Conservation (phyloP, 768 basidiomycete genomes). For the Lyophyllum atratum region DNA sequence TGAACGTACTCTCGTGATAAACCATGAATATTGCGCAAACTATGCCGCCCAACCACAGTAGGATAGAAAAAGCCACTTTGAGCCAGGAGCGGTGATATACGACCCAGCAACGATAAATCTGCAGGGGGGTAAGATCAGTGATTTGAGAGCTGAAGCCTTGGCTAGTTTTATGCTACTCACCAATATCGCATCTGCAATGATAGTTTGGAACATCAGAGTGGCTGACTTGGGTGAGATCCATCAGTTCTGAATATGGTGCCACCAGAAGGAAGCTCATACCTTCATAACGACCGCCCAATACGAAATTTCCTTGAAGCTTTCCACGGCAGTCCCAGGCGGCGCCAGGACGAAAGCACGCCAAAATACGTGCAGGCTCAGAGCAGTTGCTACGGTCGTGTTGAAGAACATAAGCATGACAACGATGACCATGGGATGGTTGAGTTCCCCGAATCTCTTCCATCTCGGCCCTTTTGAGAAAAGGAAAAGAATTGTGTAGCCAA, state of each 20-base stretch:
- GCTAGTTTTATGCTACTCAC: no score
- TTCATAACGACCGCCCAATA: constrained; percentile 17
- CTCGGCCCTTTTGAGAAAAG: constrained; percentile 2
- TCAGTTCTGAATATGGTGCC: neutral
- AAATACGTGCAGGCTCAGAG: constrained; percentile 3
- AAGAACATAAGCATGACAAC: constrained; percentile 8
- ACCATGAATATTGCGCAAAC: constrained; percentile 7
- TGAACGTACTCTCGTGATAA: constrained; percentile 11
- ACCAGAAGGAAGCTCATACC: neutral
- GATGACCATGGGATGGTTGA: constrained; percentile 11
- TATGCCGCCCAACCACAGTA: neutral
- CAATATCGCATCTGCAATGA: no score
- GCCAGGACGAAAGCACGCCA: constrained; percentile 16
- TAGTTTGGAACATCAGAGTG: no score
- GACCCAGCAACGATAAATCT: constrained; percentile 13
- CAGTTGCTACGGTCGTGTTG: constrained; percentile 9
- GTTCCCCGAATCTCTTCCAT: constrained; percentile 2
- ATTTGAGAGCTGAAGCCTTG: no score
- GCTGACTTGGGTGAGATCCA: neutral
- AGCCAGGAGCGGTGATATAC: constrained; percentile 1
- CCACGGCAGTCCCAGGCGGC: constrained; percentile 6
- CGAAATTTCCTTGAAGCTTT: constrained; percentile 10
- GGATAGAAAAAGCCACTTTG: neutral
- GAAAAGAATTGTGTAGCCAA: constrained; percentile 1
- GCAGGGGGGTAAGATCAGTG: neutral